Evolutionary conservation across 768 basidiomycete genomes (phyloP).

Genomic region (Zangia roseola): DNA sequence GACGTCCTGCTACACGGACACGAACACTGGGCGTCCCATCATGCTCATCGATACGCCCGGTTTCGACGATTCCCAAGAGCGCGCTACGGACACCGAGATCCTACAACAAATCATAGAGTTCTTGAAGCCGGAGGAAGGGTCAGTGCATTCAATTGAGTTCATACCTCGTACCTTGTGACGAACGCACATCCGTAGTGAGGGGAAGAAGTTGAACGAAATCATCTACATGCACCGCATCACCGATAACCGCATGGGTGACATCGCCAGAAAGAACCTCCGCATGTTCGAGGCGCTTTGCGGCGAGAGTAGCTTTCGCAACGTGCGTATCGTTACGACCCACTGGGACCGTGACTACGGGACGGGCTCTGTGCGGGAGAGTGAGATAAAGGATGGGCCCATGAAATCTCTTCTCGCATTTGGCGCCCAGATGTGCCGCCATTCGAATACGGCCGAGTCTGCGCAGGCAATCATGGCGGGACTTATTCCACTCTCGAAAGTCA

Average conservation of each 20-base stretch:
- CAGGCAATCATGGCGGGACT: conserved; percentile 39
- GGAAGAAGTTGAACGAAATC: conserved; percentile 37
- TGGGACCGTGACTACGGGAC: conserved; percentile 37
- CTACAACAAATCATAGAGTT: conserved; percentile 12
- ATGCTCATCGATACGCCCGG: conserved; percentile 21
- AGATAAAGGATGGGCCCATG: conserved; percentile 39
- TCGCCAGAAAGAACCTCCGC: conserved; percentile 39
- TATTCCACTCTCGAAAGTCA: conserved; percentile 32
- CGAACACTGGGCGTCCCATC: not conserved
- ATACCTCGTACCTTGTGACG: not conserved
- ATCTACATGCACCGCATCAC: conserved; percentile 48
- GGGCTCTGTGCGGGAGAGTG: conserved; percentile 25
- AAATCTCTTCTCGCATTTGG: conserved; percentile 42
- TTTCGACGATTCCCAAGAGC: too few relatives aligned
- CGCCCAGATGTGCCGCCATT: conserved; percentile 40
- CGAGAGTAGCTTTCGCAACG: conserved; percentile 38
- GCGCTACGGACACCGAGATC: conserved; percentile 20
- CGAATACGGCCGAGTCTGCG: conserved; percentile 39
- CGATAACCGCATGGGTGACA: conserved; percentile 43
- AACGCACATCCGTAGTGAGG: not conserved
- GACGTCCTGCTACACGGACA: not conserved
- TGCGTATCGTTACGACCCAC: conserved; percentile 47
- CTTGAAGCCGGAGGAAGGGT: conserved; percentile 1
- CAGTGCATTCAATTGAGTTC: not conserved
- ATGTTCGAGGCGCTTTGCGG: too few relatives aligned